Conservation (phyloP, 2,329 filamentous ascomycete genomes). For the Allantophomopsis lycopodina region DNA sequence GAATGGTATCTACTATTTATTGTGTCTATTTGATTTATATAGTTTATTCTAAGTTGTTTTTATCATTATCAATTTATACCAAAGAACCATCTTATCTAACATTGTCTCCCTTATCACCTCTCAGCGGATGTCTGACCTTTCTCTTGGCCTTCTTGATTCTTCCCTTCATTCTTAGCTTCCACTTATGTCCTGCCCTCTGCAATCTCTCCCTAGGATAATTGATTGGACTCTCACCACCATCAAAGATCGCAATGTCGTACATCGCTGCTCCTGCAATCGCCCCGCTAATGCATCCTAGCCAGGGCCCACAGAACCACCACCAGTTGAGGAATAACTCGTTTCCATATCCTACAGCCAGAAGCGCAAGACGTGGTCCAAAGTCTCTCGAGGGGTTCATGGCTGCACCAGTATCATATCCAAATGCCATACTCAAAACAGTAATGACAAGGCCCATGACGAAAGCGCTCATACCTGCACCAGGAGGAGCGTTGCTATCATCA, state of each 20-base stretch:
- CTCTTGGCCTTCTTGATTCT: background rate
- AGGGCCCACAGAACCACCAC: conserved; percentile 25
- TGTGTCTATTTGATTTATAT: no score
- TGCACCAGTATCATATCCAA: conserved; percentile 28
- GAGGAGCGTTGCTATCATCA: conserved; percentile 26
- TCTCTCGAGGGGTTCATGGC: conserved; percentile 31
- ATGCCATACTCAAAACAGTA: conserved; percentile 17
- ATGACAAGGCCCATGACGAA: conserved; percentile 28
- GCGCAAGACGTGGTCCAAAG: conserved; percentile 29
- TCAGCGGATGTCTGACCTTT: background rate
- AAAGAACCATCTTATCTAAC: no score
- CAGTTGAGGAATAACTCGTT: conserved; percentile 26
- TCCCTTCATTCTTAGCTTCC: background rate
- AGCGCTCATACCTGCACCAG: conserved; percentile 31
- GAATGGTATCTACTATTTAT: no score
- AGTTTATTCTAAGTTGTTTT: no score
- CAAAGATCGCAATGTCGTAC: conserved; percentile 1
- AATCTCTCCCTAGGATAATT: background rate
- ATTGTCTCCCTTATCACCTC: no score
- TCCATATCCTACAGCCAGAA: conserved; percentile 26
- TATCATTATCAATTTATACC: no score
- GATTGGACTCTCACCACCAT: conserved; percentile 1
- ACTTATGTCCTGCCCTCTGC: background rate
- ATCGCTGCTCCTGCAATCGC: conserved; percentile 24
- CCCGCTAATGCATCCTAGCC: conserved; percentile 20